These are phyloP conservation scores for Candida labiduridarum DNA, from an alignment of 1,139 yeast species.

Conservation along the genomic window DNA sequence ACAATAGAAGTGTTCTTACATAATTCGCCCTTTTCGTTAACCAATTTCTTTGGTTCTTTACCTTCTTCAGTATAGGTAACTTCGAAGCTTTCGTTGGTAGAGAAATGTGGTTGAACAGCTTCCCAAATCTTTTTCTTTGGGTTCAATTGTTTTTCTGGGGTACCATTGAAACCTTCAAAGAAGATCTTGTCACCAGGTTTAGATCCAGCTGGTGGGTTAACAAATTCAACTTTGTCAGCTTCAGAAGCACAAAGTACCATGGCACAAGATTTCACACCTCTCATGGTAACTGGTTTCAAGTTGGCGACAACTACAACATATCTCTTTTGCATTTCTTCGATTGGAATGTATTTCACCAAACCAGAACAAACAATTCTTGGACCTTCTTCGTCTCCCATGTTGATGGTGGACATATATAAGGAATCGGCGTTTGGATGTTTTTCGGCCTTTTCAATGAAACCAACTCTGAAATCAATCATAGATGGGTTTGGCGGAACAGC, in stretches of 20 bases:
- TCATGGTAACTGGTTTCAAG: constrained; percentile 66
- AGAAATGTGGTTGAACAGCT: constrained; percentile 85
- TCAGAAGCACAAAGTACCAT: constrained; percentile 95
- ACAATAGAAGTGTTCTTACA: constrained; percentile 71
- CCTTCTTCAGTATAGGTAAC: constrained; percentile 85
- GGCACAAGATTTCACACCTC: constrained; percentile 91
- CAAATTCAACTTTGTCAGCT: constrained; percentile 77
- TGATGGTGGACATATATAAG: constrained; percentile 92
- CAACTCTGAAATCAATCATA: constrained; percentile 89
- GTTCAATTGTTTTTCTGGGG: constrained; percentile 90
- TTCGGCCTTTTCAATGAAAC: constrained; percentile 93
- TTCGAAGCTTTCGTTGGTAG: constrained; percentile 74
- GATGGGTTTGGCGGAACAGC: constrained; percentile 74
- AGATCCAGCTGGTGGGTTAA: constrained; percentile 93
- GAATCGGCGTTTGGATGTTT: constrained; percentile 99
- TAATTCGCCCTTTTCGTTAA: constrained; percentile 71
- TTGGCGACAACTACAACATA: constrained; percentile 59
- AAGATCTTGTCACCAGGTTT: constrained; percentile 95
- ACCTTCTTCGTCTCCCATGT: constrained; percentile 93
- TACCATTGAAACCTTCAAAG: constrained; percentile 86
- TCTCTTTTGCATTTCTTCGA: constrained; percentile 49
- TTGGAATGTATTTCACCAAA: constrained; percentile 52
- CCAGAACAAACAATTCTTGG: constrained; percentile 99
- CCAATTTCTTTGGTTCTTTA: constrained; percentile 73
- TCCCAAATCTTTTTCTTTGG: constrained; percentile 99